Percentiles rank a stretch among this genome's conserved stretches.
Conservation (phyloP, 1,284 basidiomycete genomes). For the Apiotrichum montevideense region DNA sequence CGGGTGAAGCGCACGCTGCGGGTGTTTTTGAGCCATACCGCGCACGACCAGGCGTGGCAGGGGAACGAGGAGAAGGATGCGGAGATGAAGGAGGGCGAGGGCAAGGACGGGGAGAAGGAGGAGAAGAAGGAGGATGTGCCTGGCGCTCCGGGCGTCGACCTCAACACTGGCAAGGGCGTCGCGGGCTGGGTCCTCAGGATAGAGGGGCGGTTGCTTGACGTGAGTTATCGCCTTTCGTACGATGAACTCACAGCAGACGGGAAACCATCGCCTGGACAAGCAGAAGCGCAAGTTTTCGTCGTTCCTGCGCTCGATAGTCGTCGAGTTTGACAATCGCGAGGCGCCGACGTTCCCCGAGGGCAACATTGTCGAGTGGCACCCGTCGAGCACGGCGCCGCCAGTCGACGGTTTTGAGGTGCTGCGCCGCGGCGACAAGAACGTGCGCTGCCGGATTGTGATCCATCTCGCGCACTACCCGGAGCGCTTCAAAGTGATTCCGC, state of each 20-base stretch:
- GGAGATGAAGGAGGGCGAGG: slow-evolving; percentile 2
- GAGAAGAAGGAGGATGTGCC: neutral
- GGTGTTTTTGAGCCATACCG: slow-evolving; percentile 82
- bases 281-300: slow-evolving; percentile 74
- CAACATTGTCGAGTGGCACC: slow-evolving; percentile 47
- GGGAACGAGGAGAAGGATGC: slow-evolving; percentile 2
- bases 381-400: slow-evolving; percentile 58
- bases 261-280: slow-evolving; percentile 65
- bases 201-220: slow-evolving; percentile 73
- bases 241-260: slow-evolving; percentile 16
- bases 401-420: slow-evolving; percentile 85
- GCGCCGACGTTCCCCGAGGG: slow-evolving; percentile 69
- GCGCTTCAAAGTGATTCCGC: slow-evolving; percentile 72
- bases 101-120: neutral
- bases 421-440: slow-evolving; percentile 70
- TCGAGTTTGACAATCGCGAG: slow-evolving; percentile 78
- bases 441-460: slow-evolving; percentile 70
- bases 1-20: slow-evolving; percentile 69
- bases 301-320: slow-evolving; percentile 72
- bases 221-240: slow-evolving; percentile 21
- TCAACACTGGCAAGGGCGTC: slow-evolving; percentile 65
- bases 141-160: slow-evolving; percentile 40
- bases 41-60: slow-evolving; percentile 81
- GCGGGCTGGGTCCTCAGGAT: slow-evolving; percentile 86
- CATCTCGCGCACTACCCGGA: slow-evolving; percentile 82